A percentile compares a stretch with the other conserved stretches of the same genome.
phyloP scores from a whole-genome alignment of 768 basidiomycete genomes.

The Galerina sulciceps region DNA sequence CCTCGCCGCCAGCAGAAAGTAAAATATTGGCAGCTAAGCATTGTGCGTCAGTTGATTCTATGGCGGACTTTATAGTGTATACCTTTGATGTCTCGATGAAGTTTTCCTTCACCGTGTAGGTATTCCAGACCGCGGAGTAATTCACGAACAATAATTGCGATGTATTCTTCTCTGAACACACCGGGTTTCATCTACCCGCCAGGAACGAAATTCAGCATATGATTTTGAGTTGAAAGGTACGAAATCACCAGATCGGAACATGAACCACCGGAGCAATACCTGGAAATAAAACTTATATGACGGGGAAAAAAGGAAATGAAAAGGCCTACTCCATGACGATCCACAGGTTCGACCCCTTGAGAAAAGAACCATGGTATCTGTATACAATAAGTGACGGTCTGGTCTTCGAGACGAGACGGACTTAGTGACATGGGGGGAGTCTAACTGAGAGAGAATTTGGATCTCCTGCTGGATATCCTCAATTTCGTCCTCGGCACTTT shows the following conservation, averaged over 20 bases:
- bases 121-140: conserved; percentile 93
- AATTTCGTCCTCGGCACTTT: conserved; percentile 99
- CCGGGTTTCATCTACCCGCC: conserved; percentile 91
- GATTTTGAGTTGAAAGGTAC: background rate
- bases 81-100: conserved; percentile 99
- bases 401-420: conserved; percentile 41
- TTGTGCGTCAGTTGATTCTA: conserved; percentile 9
- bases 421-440: conserved; percentile 97
- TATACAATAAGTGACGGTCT: conserved; percentile 14
- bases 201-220: conserved; percentile 13
- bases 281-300: conserved; percentile 30
- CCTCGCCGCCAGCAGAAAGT: conserved; percentile 89
- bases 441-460: conserved; percentile 94
- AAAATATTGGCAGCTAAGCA: conserved; percentile 89
- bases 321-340: conserved; percentile 92
- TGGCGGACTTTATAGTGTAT: background rate
- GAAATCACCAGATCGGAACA: conserved; percentile 89
- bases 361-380: conserved; percentile 93
- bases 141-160: conserved; percentile 95
- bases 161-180: conserved; percentile 97
- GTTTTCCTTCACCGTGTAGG: conserved; percentile 93
- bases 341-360: conserved; percentile 97
- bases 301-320: background rate
- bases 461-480: conserved; percentile 99
- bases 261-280: conserved; percentile 97